phyloP scores from a whole-genome alignment of 495 filamentous ascomycete species.

The Penicillium coffeae region DNA sequence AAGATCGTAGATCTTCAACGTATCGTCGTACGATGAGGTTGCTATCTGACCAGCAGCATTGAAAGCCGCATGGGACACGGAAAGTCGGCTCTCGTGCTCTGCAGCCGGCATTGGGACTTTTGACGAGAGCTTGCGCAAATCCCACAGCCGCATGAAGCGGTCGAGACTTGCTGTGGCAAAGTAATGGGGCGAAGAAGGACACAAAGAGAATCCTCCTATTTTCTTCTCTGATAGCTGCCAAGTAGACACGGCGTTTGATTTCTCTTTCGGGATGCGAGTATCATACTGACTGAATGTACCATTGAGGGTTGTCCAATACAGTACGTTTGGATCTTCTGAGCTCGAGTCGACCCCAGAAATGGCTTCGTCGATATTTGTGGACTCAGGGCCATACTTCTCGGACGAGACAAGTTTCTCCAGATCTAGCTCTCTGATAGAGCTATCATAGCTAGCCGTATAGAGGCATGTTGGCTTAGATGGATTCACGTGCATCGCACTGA shows the following conservation, averaged over 20 bases:
- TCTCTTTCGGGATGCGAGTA: conserved; percentile 55
- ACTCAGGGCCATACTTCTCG: conserved; percentile 72
- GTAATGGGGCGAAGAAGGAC: conserved; percentile 73
- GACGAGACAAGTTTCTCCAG: conserved; percentile 71
- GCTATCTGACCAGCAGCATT: conserved; percentile 77
- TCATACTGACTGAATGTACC: conserved; percentile 79
- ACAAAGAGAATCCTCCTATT: conserved; percentile 86
- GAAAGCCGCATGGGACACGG: conserved; percentile 88
- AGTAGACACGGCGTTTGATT: conserved; percentile 42
- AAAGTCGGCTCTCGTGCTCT: conserved; percentile 75
- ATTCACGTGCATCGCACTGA: conserved; percentile 75
- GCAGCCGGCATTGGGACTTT: conserved; percentile 65
- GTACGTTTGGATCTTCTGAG: conserved; percentile 59
- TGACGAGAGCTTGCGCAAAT: conserved; percentile 72
- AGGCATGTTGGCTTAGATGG: conserved; percentile 63
- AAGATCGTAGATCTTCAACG: conserved; percentile 85
- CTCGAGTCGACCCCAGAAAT: conserved; percentile 81
- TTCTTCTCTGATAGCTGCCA: conserved; percentile 89
- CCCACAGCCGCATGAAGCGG: conserved; percentile 86
- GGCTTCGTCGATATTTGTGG: conserved; percentile 64
- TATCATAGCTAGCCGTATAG: conserved; percentile 91
- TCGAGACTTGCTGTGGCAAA: conserved; percentile 91
- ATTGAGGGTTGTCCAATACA: conserved; percentile 85
- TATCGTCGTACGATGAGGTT: conserved; percentile 92
- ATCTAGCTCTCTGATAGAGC: conserved; percentile 83